A percentile compares a stretch with the other conserved stretches of the same genome.
Evolutionary conservation across 768 basidiomycete species (phyloP).

Genomic region (Rhodotorula sphaerocarpa): DNA sequence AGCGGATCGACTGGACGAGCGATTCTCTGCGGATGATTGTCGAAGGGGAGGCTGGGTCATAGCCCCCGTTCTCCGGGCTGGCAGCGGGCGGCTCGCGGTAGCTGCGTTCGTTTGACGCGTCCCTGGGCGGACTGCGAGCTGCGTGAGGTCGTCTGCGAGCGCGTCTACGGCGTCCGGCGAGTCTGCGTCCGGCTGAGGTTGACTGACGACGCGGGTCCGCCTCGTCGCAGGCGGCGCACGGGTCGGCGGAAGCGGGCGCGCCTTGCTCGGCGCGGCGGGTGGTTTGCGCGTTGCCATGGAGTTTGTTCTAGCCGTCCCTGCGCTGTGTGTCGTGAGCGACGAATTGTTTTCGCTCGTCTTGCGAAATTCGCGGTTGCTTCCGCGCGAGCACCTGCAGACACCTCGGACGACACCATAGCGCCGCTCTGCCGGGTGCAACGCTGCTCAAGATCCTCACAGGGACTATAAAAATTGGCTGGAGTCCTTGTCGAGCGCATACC

Average conservation of each 20-base stretch:
- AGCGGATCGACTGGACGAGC: not conserved
- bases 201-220: too few species aligned
- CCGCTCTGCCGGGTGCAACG: not conserved
- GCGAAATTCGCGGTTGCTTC: too few species aligned
- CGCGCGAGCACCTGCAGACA: too few species aligned
- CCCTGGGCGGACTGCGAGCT: not conserved
- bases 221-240: not conserved
- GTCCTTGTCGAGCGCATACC: not conserved
- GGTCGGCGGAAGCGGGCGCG: not conserved
- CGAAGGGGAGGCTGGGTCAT: too few species aligned
- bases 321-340: too few species aligned
- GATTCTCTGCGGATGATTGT: not conserved
- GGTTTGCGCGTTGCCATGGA: not conserved
- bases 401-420: not conserved
- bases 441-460: not conserved
- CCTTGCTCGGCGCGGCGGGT: constrained; percentile 4
- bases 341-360: too few species aligned
- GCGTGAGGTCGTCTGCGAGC: constrained; percentile 1
- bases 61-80: too few species aligned
- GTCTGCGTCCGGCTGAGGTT: not conserved
- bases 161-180: not conserved
- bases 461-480: not conserved
- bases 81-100: too few species aligned
- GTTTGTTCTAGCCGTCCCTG: too few species aligned
- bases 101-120: not conserved